Conservation (phyloP, 2,329 filamentous ascomycete species). For the Penicillium vulpinum region DNA sequence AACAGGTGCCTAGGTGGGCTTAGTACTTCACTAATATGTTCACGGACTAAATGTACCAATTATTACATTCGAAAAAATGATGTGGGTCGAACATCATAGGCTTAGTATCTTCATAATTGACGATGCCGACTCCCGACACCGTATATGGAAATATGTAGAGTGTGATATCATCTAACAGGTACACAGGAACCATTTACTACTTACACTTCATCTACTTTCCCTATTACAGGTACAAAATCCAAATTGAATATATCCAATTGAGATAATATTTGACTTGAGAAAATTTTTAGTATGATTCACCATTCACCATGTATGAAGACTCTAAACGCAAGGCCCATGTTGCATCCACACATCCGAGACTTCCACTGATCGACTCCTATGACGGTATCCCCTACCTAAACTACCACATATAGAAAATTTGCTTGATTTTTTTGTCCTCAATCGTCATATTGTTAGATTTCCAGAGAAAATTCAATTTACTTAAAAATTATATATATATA, state of each 20-base stretch:
- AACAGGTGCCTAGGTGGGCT: not conserved
- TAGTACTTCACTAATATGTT: not conserved
- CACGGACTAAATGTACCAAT: not conserved
- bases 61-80: not conserved
- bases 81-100: not conserved
- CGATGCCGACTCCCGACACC: not conserved
- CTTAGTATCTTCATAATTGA: not conserved
- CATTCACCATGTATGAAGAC: not conserved
- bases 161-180: slow-evolving; percentile 16
- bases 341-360: slow-evolving; percentile 17
- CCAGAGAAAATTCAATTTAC: not conserved
- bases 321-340: slow-evolving; percentile 11
- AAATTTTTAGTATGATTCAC: too few relatives aligned
- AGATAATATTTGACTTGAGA: too few relatives aligned
- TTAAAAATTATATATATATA: too few relatives aligned
- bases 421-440: not conserved
- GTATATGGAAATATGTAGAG: not conserved
- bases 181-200: not conserved
- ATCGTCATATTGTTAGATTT: not conserved
- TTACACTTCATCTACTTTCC: not conserved
- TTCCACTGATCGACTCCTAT: slow-evolving; percentile 8
- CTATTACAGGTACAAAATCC: not conserved
- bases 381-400: slow-evolving; percentile 11
- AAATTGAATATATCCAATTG: too few relatives aligned
- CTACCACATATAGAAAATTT: too few relatives aligned